Conservation (phyloP, 2,329 filamentous ascomycete species). For the Aspergillus ibericus region DNA sequence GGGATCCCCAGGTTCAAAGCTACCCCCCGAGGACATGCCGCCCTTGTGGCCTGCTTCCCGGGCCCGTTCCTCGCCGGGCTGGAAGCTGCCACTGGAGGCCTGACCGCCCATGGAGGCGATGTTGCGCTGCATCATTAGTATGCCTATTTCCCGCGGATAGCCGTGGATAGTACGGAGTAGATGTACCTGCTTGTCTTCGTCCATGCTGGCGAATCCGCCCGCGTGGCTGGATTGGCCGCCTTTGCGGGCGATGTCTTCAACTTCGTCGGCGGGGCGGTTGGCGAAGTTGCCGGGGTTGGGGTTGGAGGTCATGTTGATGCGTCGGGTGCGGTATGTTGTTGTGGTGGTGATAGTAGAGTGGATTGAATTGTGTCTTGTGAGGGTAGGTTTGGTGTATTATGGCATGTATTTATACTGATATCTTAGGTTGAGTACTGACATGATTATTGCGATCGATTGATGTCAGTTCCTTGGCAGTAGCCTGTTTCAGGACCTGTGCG, state of each 20-base stretch:
- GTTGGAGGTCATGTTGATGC: conserved; percentile 19
- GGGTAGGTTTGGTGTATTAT: background rate
- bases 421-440: background rate
- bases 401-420: background rate
- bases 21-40: conserved; percentile 34
- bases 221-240: conserved; percentile 34
- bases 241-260: conserved; percentile 42
- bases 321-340: too few species aligned
- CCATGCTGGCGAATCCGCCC: conserved; percentile 31
- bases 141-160: too few species aligned
- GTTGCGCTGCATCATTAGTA: too few species aligned
- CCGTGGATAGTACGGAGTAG: conserved; percentile 26
- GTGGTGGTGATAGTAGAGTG: too few species aligned
- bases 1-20: conserved; percentile 18
- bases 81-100: conserved; percentile 56
- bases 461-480: background rate
- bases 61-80: conserved; percentile 54
- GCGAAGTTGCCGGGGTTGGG: conserved; percentile 43
- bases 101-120: conserved; percentile 59
- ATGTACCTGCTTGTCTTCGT: conserved; percentile 32
- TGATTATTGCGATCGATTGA: background rate
- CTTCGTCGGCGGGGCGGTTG: conserved; percentile 49
- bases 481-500: background rate
- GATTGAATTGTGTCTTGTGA: too few species aligned
- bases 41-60: conserved; percentile 58